A percentile compares a stretch with the other conserved stretches of the same genome.
Conservation (phyloP, 441 rosid genomes). For the Breynia disticha region DNA sequence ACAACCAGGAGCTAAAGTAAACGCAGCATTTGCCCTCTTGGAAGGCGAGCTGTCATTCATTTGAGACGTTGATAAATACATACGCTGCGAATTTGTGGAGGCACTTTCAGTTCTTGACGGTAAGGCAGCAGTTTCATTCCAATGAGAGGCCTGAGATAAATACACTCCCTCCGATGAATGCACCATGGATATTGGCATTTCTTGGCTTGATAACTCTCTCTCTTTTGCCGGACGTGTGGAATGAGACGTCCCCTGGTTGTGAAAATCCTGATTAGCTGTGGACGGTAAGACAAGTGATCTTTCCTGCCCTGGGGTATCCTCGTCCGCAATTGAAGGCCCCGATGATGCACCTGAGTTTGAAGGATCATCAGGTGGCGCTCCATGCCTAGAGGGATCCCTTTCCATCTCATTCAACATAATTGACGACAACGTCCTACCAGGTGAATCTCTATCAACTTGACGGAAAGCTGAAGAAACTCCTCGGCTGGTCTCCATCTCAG, state of each 20-base stretch:
- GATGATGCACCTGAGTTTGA: background rate
- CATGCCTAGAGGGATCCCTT: background rate
- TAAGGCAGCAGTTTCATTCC: conserved; percentile 21
- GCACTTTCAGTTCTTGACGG: conserved; percentile 19
- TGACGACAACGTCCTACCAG: background rate
- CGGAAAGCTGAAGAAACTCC: conserved; percentile 16
- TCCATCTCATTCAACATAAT: background rate
- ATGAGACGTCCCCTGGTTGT: background rate
- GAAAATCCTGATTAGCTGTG: background rate
- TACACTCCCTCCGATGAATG: conserved; percentile 21
- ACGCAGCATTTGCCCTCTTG: conserved; percentile 14
- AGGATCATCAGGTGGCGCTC: background rate
- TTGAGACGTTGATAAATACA: conserved; percentile 18
- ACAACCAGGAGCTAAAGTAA: conserved; percentile 12
- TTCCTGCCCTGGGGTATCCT: background rate
- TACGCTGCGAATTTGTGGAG: conserved; percentile 17
- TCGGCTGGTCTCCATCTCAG: conserved; percentile 16
- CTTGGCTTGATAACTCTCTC: conserved; percentile 18
- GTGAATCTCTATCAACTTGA: conserved; percentile 10
- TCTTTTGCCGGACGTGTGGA: conserved; percentile 12
- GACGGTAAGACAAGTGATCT: background rate
- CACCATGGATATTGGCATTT: conserved; percentile 13
- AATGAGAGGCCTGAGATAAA: conserved; percentile 19
- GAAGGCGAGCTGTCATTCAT: conserved; percentile 14
- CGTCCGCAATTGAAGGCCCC: background rate